A percentile compares a stretch with the other conserved stretches of the same genome.
phyloP scores from a whole-genome alignment of 2,329 filamentous ascomycete genomes.

The Alternaria sp. region DNA sequence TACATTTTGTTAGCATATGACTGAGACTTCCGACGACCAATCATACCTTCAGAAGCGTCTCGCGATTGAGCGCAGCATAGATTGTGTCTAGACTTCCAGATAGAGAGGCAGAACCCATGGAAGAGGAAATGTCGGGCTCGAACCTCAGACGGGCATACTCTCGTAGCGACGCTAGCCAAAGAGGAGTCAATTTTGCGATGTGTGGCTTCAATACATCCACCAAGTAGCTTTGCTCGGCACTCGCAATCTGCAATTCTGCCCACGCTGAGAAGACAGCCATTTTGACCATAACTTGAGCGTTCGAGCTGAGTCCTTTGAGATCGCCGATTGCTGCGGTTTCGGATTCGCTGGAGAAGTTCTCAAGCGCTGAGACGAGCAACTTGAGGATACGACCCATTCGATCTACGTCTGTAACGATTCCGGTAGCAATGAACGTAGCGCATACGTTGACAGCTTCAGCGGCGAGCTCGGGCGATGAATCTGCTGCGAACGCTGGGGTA shows the following conservation, averaged over 20 bases:
- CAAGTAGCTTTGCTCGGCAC: slow-evolving; percentile 87
- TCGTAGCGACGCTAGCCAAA: slow-evolving; percentile 91
- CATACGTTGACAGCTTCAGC: slow-evolving; percentile 97
- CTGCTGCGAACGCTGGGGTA: slow-evolving; percentile 92
- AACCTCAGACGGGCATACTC: slow-evolving; percentile 94
- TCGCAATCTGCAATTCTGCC: slow-evolving; percentile 96
- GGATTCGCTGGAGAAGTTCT: slow-evolving; percentile 84
- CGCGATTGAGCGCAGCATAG: slow-evolving; percentile 91
- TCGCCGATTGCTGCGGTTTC: slow-evolving; percentile 91
- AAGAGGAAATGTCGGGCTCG: slow-evolving; percentile 96
- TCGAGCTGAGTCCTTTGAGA: slow-evolving; percentile 88
- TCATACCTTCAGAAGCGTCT: slow-evolving; percentile 78
- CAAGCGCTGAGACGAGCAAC: slow-evolving; percentile 85
- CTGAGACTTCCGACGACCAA: no score
- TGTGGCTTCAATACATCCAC: slow-evolving; percentile 88
- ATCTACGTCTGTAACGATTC: slow-evolving; percentile 95
- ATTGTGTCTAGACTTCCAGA: slow-evolving; percentile 90
- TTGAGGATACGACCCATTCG: slow-evolving; percentile 99
- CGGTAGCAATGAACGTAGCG: slow-evolving; percentile 95
- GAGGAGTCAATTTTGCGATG: slow-evolving; percentile 84
- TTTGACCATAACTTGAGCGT: slow-evolving; percentile 98
- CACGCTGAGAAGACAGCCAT: slow-evolving; percentile 96
- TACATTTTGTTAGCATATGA: slow-evolving; percentile 42
- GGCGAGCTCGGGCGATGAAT: slow-evolving; percentile 94
- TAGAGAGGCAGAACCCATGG: slow-evolving; percentile 77